These are phyloP conservation scores for Bertia moriformis DNA, from an alignment of 2,329 filamentous ascomycete species.

Conservation along the genomic window DNA sequence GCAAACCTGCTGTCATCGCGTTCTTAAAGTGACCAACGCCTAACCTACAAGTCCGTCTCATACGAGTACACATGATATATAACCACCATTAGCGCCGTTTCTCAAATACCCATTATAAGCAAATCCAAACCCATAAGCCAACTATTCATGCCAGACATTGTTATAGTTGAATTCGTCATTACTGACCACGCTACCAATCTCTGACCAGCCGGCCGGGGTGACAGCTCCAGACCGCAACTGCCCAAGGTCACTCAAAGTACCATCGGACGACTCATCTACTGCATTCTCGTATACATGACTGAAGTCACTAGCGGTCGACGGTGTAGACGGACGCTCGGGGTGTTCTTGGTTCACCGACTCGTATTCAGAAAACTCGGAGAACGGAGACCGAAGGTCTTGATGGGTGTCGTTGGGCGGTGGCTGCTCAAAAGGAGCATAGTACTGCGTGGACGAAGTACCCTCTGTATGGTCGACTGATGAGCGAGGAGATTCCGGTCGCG, in stretches of 20 bases:
- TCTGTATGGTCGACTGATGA: neutral
- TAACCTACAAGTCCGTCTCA: too few relatives aligned
- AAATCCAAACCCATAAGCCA: too few relatives aligned
- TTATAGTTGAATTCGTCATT: conserved; percentile 18
- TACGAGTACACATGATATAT: too few relatives aligned
- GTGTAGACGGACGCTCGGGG: neutral
- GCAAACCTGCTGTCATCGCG: too few relatives aligned
- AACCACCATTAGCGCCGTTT: too few relatives aligned
- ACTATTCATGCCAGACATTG: too few relatives aligned
- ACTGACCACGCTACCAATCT: conserved; percentile 25
- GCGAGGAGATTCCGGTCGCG: too few relatives aligned
- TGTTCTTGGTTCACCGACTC: neutral
- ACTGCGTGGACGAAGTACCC: neutral
- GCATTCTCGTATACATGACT: neutral
- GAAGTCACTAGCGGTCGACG: neutral
- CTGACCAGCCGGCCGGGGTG: conserved; percentile 25
- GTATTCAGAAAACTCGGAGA: neutral
- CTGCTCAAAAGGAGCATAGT: neutral
- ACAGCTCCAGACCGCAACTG: conserved; percentile 12
- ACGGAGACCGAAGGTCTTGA: neutral
- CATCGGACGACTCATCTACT: conserved; percentile 16
- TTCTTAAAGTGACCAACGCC: too few relatives aligned
- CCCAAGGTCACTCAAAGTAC: conserved; percentile 20
- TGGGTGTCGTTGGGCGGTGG: neutral
- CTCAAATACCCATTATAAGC: too few relatives aligned